These are phyloP conservation scores for Colletotrichum lupini DNA, from an alignment of 2,329 filamentous ascomycete genomes.

Conservation along the genomic window DNA sequence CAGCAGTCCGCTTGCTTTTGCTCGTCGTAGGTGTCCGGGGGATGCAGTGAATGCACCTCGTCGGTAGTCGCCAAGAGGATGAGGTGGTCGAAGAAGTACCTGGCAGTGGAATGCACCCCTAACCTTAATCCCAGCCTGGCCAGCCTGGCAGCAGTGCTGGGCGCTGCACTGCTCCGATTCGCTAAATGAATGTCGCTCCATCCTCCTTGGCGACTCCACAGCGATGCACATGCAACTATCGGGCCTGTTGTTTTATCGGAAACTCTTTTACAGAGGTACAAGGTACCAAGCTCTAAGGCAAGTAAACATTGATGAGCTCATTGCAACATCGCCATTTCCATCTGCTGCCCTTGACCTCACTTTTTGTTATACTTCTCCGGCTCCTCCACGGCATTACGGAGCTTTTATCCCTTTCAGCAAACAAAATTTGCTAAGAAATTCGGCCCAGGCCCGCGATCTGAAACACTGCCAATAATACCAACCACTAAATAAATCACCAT, in stretches of 20 bases:
- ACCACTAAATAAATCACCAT: slow-evolving; percentile 18
- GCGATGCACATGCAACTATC: slow-evolving; percentile 18
- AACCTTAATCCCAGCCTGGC: slow-evolving; percentile 33
- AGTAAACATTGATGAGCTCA: not conserved
- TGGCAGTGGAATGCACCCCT: slow-evolving; percentile 28
- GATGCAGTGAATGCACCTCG: slow-evolving; percentile 21
- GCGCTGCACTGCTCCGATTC: slow-evolving; percentile 11
- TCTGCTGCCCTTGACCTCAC: not conserved
- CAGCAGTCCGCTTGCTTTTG: slow-evolving; percentile 13
- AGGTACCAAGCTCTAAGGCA: not conserved
- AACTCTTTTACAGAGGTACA: not conserved
- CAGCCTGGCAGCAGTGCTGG: slow-evolving; percentile 28
- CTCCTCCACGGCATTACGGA: not conserved
- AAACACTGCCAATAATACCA: not conserved
- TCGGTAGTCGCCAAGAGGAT: slow-evolving; percentile 33
- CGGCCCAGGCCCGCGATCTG: too few species aligned
- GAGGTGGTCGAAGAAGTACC: slow-evolving; percentile 35
- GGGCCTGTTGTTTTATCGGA: not conserved
- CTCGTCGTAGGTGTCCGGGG: slow-evolving; percentile 2
- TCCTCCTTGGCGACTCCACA: not conserved
- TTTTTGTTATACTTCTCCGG: not conserved
- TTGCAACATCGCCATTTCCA: not conserved
- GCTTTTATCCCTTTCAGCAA: not conserved
- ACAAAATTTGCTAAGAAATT: not conserved
- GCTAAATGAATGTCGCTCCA: slow-evolving; percentile 22